A percentile compares a stretch with the other conserved stretches of the same genome.
These are phyloP conservation scores for Megacollybia platyphylla DNA, from an alignment of 1,284 basidiomycete species.

Conservation along the genomic window DNA sequence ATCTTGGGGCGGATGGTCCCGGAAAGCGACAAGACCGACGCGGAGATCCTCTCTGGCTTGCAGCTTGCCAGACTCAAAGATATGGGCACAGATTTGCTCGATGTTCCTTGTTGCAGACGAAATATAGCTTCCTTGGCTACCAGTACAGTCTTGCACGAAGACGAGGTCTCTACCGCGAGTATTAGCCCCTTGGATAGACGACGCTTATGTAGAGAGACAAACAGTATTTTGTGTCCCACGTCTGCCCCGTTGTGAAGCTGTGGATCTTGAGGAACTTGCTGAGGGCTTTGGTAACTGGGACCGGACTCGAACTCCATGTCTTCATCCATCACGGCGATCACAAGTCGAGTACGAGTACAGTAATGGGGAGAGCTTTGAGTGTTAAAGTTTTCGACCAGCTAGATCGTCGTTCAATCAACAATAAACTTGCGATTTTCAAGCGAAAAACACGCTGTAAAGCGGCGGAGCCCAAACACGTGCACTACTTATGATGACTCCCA, in stretches of 20 bases:
- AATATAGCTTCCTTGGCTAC: slow-evolving; percentile 76
- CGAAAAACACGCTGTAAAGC: neutral
- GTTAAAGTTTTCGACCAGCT: no score
- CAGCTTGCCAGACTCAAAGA: slow-evolving; percentile 89
- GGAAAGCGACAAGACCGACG: slow-evolving; percentile 82
- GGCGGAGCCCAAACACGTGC: neutral
- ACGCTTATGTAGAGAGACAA: slow-evolving; percentile 18
- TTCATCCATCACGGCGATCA: slow-evolving; percentile 47
- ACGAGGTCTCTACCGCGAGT: slow-evolving; percentile 58
- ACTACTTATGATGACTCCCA: neutral
- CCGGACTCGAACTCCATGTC: slow-evolving; percentile 56
- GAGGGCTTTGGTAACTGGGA: slow-evolving; percentile 20
- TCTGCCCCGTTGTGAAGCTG: slow-evolving; percentile 13
- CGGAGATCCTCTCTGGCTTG: slow-evolving; percentile 80
- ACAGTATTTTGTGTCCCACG: slow-evolving; percentile 61
- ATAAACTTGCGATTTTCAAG: no score
- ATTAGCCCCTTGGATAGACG: slow-evolving; percentile 3
- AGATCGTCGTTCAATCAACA: no score
- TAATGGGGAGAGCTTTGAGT: no score
- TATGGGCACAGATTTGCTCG: slow-evolving; percentile 91
- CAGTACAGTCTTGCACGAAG: slow-evolving; percentile 87
- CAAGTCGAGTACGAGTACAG: no score
- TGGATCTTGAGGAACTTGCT: slow-evolving; percentile 19
- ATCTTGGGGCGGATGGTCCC: slow-evolving; percentile 93
- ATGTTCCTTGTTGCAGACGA: slow-evolving; percentile 95